These are phyloP conservation scores for Colletotrichum sp. DNA, from an alignment of 2,329 filamentous ascomycete genomes.

Conservation along the genomic window DNA sequence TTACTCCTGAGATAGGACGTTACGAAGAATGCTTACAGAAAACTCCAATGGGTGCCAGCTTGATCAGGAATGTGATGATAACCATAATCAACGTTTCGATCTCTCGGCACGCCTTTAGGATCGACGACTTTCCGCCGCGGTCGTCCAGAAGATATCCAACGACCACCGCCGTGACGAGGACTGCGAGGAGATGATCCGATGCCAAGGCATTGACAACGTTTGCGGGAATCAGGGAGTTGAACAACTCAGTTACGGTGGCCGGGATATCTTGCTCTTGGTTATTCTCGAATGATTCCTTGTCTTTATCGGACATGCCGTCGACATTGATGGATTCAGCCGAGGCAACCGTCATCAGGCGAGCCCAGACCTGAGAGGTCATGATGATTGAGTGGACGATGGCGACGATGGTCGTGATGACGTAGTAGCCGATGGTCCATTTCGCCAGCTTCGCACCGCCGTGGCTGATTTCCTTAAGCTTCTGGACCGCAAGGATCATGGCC, in stretches of 20 bases:
- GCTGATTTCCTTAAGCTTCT: slow-evolving; percentile 51
- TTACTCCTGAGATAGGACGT: no score
- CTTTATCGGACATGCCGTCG: slow-evolving; percentile 28
- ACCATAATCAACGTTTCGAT: slow-evolving; percentile 51
- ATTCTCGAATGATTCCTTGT: slow-evolving; percentile 35
- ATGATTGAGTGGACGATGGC: slow-evolving; percentile 53
- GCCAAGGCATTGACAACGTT: slow-evolving; percentile 53
- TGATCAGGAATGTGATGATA: slow-evolving; percentile 53
- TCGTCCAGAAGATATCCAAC: slow-evolving; percentile 51
- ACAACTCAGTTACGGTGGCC: slow-evolving; percentile 51
- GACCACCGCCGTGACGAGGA: slow-evolving; percentile 51
- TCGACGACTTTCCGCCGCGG: slow-evolving; percentile 34
- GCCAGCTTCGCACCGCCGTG: slow-evolving; percentile 47
- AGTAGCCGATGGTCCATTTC: slow-evolving; percentile 54
- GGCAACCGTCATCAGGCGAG: slow-evolving; percentile 45
- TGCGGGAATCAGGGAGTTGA: slow-evolving; percentile 52
- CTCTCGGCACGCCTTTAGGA: slow-evolving; percentile 49
- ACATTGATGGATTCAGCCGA: slow-evolving; percentile 34
- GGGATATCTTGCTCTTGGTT: slow-evolving; percentile 38
- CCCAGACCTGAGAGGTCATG: slow-evolving; percentile 52
- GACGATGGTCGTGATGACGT: slow-evolving; percentile 52
- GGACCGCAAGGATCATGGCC: slow-evolving; percentile 56
- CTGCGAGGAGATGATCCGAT: slow-evolving; percentile 48
- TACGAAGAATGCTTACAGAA: slow-evolving; percentile 36
- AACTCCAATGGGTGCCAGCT: slow-evolving; percentile 54